Evolutionary conservation across 108 stramenopile species (phyloP).

Genomic region (Cyclotella baltica): DNA sequence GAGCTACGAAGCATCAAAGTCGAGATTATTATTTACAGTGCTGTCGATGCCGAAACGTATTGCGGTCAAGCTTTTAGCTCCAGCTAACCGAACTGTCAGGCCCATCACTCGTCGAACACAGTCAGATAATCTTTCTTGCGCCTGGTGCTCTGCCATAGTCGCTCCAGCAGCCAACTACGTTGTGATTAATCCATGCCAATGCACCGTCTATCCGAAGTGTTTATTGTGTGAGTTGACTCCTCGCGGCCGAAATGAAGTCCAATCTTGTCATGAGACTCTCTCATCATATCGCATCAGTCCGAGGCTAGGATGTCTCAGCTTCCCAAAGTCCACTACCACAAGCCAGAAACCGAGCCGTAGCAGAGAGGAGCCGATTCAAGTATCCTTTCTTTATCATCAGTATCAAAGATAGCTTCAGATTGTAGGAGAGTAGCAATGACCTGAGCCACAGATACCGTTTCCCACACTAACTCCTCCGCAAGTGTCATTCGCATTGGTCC

Average conservation of each 20-base stretch:
- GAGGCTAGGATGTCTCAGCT: not conserved
- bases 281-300: not conserved
- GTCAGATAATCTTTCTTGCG: not conserved
- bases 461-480: too few species aligned
- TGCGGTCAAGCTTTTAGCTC: not conserved
- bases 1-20: not conserved
- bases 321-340: not conserved
- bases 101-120: not conserved
- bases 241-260: not conserved
- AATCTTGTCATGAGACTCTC: not conserved
- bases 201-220: not conserved
- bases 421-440: too few species aligned
- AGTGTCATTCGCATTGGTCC: too few species aligned
- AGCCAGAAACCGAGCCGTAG: not conserved
- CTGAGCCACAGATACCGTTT: too few species aligned
- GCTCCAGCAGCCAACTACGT: not conserved
- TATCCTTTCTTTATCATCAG: too few species aligned
- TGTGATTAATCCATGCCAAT: not conserved
- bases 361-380: too few species aligned
- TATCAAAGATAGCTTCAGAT: too few species aligned
- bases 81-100: not conserved
- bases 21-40: not conserved
- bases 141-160: not conserved
- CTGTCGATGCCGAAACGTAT: not conserved
- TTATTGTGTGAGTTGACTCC: not conserved